These are phyloP conservation scores for Myochromella boudieri DNA, from an alignment of 768 basidiomycete genomes.

Conservation along the genomic window DNA sequence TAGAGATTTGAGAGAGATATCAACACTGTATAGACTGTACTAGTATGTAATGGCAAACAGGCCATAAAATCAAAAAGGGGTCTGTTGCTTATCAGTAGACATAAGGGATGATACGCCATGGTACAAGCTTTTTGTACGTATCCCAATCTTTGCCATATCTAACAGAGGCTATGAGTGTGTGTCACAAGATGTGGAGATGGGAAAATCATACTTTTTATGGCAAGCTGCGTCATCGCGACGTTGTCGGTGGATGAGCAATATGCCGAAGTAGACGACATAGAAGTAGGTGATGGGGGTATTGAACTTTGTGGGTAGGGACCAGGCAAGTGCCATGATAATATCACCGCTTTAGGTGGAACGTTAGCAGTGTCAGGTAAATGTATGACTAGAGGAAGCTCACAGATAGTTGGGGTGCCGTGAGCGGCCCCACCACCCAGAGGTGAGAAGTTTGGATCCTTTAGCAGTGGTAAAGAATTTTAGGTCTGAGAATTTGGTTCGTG, in stretches of 20 bases:
- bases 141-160: conserved; percentile 96
- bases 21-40: too few species aligned
- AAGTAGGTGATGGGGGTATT: conserved; percentile 94
- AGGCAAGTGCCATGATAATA: conserved; percentile 85
- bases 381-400: conserved; percentile 36
- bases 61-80: too few species aligned
- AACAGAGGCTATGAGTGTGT: conserved; percentile 7
- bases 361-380: neutral
- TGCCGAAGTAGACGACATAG: conserved; percentile 85
- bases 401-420: conserved; percentile 93
- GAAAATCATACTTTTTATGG: conserved; percentile 68
- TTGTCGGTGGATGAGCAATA: conserved; percentile 90
- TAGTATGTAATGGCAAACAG: too few species aligned
- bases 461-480: conserved; percentile 46
- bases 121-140: conserved; percentile 84
- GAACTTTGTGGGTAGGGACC: conserved; percentile 93
- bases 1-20: too few species aligned
- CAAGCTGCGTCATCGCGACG: conserved; percentile 91
- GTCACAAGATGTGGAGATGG: neutral
- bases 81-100: conserved; percentile 72
- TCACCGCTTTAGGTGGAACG: conserved; percentile 10
- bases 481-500: conserved; percentile 9
- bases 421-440: conserved; percentile 96
- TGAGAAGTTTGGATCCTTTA: conserved; percentile 87
- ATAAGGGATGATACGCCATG: conserved; percentile 84